A percentile compares a stretch with the other conserved stretches of the same genome.
phyloP scores from a whole-genome alignment of 2,329 filamentous ascomycete genomes.

The Cylindrodendrum hubeiense region DNA sequence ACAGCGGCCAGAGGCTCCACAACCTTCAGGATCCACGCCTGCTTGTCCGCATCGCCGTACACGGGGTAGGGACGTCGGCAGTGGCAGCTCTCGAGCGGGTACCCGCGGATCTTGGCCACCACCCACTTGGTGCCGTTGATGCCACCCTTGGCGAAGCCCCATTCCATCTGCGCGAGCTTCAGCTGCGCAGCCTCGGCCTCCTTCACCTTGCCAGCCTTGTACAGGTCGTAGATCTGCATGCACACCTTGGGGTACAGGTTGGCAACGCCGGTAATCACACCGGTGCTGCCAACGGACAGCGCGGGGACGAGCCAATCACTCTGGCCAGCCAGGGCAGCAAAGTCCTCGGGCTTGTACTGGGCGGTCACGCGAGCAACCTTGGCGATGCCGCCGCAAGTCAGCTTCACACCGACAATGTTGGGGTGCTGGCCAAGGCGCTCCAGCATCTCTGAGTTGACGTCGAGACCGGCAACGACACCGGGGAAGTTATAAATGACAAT shows the following conservation, averaged over 20 bases:
- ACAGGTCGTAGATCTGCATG: slow-evolving; percentile 63
- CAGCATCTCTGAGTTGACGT: slow-evolving; percentile 76
- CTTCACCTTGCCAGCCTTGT: slow-evolving; percentile 57
- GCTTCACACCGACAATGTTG: slow-evolving; percentile 78
- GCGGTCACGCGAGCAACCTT: slow-evolving; percentile 74
- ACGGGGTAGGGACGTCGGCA: slow-evolving; percentile 67
- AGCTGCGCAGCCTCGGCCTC: slow-evolving; percentile 64
- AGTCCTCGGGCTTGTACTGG: slow-evolving; percentile 64
- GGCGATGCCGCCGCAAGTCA: slow-evolving; percentile 81
- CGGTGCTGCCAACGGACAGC: slow-evolving; percentile 68
- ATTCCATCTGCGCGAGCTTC: slow-evolving; percentile 64
- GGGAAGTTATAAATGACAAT: slow-evolving; percentile 82
- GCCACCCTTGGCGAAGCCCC: slow-evolving; percentile 68
- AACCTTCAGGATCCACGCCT: slow-evolving; percentile 48
- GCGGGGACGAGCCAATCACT: slow-evolving; percentile 78
- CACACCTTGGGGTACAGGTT: slow-evolving; percentile 73
- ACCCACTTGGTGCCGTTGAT: slow-evolving; percentile 73
- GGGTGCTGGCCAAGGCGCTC: slow-evolving; percentile 66
- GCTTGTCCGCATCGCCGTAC: slow-evolving; percentile 53
- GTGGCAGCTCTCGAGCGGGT: slow-evolving; percentile 62
- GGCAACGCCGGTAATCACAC: slow-evolving; percentile 73
- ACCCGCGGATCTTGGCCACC: slow-evolving; percentile 66
- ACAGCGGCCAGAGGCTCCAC: slow-evolving; percentile 39
- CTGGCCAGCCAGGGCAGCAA: slow-evolving; percentile 77
- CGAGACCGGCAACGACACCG: slow-evolving; percentile 74